A percentile compares a stretch with the other conserved stretches of the same genome.
Conservation (phyloP, 352 stramenopile genomes). For the Phytopythium cucurbitacearum region DNA sequence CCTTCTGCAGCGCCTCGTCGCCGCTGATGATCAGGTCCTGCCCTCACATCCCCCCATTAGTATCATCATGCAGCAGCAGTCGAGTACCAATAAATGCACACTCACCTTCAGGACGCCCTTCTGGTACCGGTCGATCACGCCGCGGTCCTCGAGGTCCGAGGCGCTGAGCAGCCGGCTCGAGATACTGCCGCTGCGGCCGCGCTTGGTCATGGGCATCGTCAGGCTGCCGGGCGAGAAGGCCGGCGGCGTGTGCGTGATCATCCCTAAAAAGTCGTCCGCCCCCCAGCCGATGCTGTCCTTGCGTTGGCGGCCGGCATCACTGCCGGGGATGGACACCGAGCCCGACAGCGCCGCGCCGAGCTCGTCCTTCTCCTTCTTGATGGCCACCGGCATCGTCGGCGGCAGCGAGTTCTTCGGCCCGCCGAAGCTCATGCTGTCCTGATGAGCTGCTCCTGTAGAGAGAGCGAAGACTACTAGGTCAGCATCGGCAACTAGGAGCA, state of each 20-base stretch:
- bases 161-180: slow-evolving; percentile 84
- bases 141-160: slow-evolving; percentile 87
- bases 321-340: slow-evolving; percentile 29
- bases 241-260: slow-evolving; percentile 89
- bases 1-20: slow-evolving; percentile 86
- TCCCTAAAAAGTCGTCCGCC: slow-evolving; percentile 80
- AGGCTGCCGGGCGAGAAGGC: slow-evolving; percentile 88
- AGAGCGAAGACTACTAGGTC: background rate
- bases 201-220: slow-evolving; percentile 86
- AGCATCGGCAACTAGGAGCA: no score
- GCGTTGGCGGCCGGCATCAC: slow-evolving; percentile 34
- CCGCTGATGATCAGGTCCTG: slow-evolving; percentile 90
- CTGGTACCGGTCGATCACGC: slow-evolving; percentile 87
- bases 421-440: slow-evolving; percentile 29
- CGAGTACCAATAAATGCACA: slow-evolving; percentile 1
- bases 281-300: slow-evolving; percentile 85
- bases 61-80: slow-evolving; percentile 1
- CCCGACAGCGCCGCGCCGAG: slow-evolving; percentile 8
- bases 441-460: slow-evolving; percentile 2
- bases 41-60: background rate
- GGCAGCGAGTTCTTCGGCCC: slow-evolving; percentile 45
- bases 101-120: slow-evolving; percentile 87
- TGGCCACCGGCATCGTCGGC: slow-evolving; percentile 59
- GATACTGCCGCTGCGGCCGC: slow-evolving; percentile 78
- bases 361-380: slow-evolving; percentile 61